Evolutionary conservation across 2,329 filamentous ascomycete species (phyloP), one percentile per base, ranked within the genome.

Genomic region (Hypomyces perniciosus): DNA sequence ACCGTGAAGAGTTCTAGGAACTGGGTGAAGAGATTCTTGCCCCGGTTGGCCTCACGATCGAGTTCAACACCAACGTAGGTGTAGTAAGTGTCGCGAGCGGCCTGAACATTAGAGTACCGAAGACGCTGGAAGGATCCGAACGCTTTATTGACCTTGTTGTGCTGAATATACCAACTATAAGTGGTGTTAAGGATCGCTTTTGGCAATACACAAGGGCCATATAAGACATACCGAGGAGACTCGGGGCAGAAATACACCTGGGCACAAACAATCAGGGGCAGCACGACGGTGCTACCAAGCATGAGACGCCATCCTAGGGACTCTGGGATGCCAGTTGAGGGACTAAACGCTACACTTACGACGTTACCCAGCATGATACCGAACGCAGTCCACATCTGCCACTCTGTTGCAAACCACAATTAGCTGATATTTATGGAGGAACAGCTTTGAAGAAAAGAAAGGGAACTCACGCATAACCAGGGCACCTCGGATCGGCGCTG

Each of bases 201-300:
- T 20, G 3, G 20, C 20, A 20, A 37, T 3, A 10, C 1, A 26
- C 33, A 9, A 51, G 9, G 6, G 8, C 6, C 2, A 13, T 4
- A 12, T 41, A 13, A 9, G 13, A 46, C 47, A n/a, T 50, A 53
- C 85, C 34, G 83, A 67, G 8, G 61, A 59, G 61, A 82, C 57
- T 84, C 81, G 1, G 81, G 81, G 56, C 83, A 87, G 47, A 83
- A 68, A 61, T 77, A 88, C 54, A 87, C 83, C 40, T 78, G 69
- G 8, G 77, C 28, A 5, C 77, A 49, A 1, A 81, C 70, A 4
- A 81, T 72, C 2, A 87, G 64, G 1, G 75, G 71, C 0, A 74
- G 71, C 12, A 68, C 62, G 8, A 83, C 81, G 3, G 82, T 80
- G 2, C 80, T 81, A 2, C 79, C 80, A 6, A 85, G 67, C 62